A percentile compares a stretch with the other conserved stretches of the same genome.
phyloP scores from a whole-genome alignment of 257 asterid genomes.

The Solanum virginianum region DNA sequence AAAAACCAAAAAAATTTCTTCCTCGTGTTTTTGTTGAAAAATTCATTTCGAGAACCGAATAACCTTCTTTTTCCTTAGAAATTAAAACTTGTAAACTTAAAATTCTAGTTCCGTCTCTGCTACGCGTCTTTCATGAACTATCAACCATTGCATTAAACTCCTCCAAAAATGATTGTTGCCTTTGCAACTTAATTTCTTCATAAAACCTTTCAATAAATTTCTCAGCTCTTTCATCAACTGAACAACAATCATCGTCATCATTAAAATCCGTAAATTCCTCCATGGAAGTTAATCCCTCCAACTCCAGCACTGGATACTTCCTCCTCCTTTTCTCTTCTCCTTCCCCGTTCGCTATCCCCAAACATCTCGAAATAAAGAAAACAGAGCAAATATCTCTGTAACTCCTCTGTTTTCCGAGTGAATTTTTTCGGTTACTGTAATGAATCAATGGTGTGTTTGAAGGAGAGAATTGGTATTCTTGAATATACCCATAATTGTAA shows the following conservation, averaged over 20 bases:
- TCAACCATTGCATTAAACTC: conserved; percentile 7
- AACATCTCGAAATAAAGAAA: conserved; percentile 22
- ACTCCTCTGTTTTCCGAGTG: conserved; percentile 5
- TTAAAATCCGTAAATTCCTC: conserved; percentile 9
- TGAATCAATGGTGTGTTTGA: conserved; percentile 37
- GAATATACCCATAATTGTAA: conserved; percentile 27
- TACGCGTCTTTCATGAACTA: neutral
- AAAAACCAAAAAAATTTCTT: neutral
- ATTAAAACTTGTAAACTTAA: neutral
- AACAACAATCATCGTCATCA: conserved; percentile 14
- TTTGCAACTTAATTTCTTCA: conserved; percentile 64
- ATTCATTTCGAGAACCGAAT: neutral
- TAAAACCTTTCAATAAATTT: conserved; percentile 61
- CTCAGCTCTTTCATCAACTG: conserved; percentile 76
- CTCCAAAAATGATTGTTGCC: conserved; percentile 12
- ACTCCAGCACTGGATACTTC: conserved; percentile 5
- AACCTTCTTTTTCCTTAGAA: neutral
- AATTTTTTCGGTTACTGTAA: conserved; percentile 1
- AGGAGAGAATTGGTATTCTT: conserved; percentile 61
- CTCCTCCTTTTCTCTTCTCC: neutral
- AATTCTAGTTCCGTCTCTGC: accelerated
- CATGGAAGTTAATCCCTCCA: conserved; percentile 1
- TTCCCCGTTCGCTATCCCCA: conserved; percentile 8
- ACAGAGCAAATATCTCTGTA: conserved; percentile 21
- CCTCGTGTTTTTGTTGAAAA: neutral